Conservation (phyloP, 352 stramenopile species). For the Globisporangium acanthophoron region DNA sequence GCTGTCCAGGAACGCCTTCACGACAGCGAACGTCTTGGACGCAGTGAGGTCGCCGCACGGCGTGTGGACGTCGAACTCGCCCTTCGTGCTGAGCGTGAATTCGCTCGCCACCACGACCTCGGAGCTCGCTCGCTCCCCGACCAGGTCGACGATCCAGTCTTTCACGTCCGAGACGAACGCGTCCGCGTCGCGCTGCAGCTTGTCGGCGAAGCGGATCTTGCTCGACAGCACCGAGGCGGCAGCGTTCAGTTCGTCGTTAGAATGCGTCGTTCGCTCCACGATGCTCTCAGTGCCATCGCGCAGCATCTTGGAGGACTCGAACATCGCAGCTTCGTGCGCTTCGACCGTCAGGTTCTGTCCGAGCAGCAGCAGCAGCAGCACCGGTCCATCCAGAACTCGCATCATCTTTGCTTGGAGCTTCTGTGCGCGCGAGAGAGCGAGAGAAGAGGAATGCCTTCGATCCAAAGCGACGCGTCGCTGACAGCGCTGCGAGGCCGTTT, state of each 20-base stretch:
- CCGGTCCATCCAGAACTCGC: background rate
- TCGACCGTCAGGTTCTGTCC: background rate
- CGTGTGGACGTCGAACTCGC: slow-evolving; percentile 7
- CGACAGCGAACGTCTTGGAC: slow-evolving; percentile 17
- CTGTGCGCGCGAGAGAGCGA: slow-evolving; percentile 1
- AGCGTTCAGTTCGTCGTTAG: background rate
- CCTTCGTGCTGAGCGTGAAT: slow-evolving; percentile 18
- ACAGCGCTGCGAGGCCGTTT: too few species aligned
- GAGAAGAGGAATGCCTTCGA: background rate
- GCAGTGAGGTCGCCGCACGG: slow-evolving; percentile 20
- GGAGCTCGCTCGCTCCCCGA: background rate
- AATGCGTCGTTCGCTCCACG: background rate
- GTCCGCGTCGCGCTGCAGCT: slow-evolving; percentile 9
- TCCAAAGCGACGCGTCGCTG: too few species aligned
- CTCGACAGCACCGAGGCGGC: background rate
- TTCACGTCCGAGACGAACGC: slow-evolving; percentile 8
- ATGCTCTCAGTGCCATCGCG: background rate
- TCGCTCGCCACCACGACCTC: slow-evolving; percentile 9
- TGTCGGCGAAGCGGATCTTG: slow-evolving; percentile 7
- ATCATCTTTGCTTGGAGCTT: background rate
- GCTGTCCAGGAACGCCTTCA: slow-evolving; percentile 18
- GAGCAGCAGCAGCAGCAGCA: background rate
- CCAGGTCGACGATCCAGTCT: slow-evolving; percentile 2
- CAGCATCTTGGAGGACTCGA: slow-evolving; percentile 5
- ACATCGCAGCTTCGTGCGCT: background rate